Evolutionary conservation across 305 asterid genomes (phyloP).

Genomic region (Fraxinus latifolia): DNA sequence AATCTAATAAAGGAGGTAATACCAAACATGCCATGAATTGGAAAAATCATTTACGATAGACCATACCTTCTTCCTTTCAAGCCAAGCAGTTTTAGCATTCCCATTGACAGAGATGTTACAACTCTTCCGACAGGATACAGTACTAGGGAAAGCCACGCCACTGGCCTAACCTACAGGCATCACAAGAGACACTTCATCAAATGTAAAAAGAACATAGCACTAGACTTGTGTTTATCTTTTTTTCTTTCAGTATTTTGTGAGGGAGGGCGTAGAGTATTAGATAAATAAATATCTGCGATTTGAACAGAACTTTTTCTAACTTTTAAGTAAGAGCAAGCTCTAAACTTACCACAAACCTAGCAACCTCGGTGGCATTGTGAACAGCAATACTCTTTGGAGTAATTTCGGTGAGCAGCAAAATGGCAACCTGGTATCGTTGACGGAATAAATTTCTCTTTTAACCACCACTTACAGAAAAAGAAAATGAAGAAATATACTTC

Average conservation of each 20-base stretch:
- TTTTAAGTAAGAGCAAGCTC: slow-evolving; percentile 20
- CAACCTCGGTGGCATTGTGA: slow-evolving; percentile 97
- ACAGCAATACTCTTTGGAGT: slow-evolving; percentile 99
- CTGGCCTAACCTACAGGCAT: slow-evolving; percentile 91
- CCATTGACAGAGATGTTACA: slow-evolving; percentile 95
- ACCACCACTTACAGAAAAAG: slow-evolving; percentile 18
- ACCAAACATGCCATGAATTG: background rate
- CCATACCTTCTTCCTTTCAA: slow-evolving; percentile 88
- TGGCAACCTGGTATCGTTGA: slow-evolving; percentile 61
- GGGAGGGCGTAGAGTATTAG: background rate
- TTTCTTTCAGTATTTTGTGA: background rate
- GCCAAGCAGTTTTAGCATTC: slow-evolving; percentile 94
- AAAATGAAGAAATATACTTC: background rate
- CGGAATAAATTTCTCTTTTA: slow-evolving; percentile 23
- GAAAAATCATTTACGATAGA: slow-evolving; percentile 13
- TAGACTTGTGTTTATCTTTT: background rate
- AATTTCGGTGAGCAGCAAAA: slow-evolving; percentile 96
- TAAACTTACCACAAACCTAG: slow-evolving; percentile 89
- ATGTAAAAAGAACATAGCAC: slow-evolving; percentile 19
- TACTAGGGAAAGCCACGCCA: slow-evolving; percentile 95
- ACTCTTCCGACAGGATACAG: slow-evolving; percentile 97
- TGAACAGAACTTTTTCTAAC: slow-evolving; percentile 10
- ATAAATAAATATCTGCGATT: background rate
- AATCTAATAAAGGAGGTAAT: background rate
- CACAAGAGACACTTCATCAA: slow-evolving; percentile 32